Evolutionary conservation across 768 basidiomycete species (phyloP), one percentile per base, ranked within the genome.

Genomic region (Mycena alexandri): DNA sequence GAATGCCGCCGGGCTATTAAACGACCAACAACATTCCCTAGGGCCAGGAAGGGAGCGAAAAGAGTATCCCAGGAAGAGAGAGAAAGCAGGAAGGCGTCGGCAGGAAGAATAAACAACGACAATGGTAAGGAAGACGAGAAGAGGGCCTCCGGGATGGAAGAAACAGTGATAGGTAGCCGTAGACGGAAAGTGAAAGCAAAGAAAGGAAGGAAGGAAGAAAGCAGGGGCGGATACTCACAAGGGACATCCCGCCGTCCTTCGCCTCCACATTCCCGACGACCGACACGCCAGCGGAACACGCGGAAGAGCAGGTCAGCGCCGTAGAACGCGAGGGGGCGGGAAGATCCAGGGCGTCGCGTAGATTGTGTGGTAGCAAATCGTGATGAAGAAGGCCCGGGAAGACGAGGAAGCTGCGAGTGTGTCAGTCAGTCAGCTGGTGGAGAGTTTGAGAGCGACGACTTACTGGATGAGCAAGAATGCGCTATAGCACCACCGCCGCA

Each of bases 341-440:
- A 68, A 54, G 46, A 64, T 48, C 61, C 63, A 65, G 2, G 60
- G 70, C n/a, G 22, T 19, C 12, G 44, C 51, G 51, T 92, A 96
- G 2, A 85, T 80, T 0, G 95, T 93, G 73, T 97, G 96, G 74
- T 94, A 93, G 74, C 93, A 93, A 22, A 95, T 78, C 16, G 89
- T 90, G 19, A 95, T 83, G 55, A 90, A 85, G 70, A 92, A 88
- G 0, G 86, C n/a, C 83, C 33, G 83, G 83, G 48, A 89, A 82
- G 10, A 86, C 81, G 14, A 91, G 72, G 63, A 89, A 80, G 29
- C 88, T 83, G 21, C 83, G 85, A 1, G 78, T 72, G 79, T 79
- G 21, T 82, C 84, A 65, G 83, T 44, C 12, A 61, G 44, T n/a
- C 38, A 12, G 7, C 12, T 36, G 5, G 12, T 36, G n/a, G n/a